phyloP scores from a whole-genome alignment of 768 basidiomycete species.

The Hypholoma fasciculare region DNA sequence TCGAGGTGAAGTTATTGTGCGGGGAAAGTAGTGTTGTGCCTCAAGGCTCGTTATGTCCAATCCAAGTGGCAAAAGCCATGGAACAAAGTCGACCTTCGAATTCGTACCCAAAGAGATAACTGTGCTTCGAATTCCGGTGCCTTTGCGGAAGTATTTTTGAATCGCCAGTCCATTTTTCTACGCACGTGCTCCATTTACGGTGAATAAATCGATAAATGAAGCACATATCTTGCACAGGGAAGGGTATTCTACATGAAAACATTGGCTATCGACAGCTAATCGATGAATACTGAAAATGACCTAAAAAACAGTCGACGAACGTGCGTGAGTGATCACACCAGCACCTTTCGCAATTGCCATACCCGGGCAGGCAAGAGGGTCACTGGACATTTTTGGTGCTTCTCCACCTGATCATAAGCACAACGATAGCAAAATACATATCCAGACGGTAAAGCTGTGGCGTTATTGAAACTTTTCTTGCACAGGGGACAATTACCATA shows the following conservation, averaged over 20 bases:
- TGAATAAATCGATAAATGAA: no score
- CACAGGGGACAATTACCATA: constrained; percentile 92
- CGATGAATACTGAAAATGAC: constrained; percentile 17
- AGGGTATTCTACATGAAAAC: neutral
- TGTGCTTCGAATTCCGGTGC: constrained; percentile 8
- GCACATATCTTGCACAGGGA: neutral
- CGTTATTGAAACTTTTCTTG: constrained; percentile 69
- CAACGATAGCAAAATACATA: constrained; percentile 96
- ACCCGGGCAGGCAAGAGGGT: constrained; percentile 73
- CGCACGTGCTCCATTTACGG: constrained; percentile 24
- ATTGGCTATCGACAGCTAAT: constrained; percentile 17
- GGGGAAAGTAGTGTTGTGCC: constrained; percentile 13
- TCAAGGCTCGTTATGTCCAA: constrained; percentile 27
- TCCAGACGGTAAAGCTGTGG: constrained; percentile 87
- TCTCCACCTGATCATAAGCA: constrained; percentile 80
- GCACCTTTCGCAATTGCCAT: constrained; percentile 87
- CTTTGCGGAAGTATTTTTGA: constrained; percentile 14
- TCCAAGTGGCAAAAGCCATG: constrained; percentile 24
- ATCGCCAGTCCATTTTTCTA: constrained; percentile 11
- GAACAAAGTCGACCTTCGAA: constrained; percentile 14
- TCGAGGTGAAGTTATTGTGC: neutral
- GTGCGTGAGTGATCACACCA: constrained; percentile 53
- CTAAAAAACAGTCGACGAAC: constrained; percentile 37
- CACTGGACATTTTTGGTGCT: constrained; percentile 80
- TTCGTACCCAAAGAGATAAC: constrained; percentile 12